phyloP scores from a whole-genome alignment of 1,284 basidiomycete genomes.

The Phlebopus sp. region DNA sequence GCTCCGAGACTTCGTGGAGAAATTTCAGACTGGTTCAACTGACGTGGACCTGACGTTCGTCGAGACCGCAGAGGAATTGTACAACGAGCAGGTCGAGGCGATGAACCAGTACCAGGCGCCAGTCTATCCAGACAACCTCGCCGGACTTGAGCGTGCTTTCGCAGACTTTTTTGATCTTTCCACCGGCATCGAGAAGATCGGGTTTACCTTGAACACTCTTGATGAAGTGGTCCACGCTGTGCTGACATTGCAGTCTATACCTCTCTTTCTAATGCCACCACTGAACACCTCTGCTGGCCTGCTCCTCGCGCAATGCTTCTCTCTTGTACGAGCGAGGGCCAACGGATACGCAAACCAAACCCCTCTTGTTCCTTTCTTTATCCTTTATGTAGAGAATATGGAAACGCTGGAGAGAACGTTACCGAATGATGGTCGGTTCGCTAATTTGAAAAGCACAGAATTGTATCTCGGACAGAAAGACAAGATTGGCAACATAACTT shows the following conservation, averaged over 20 bases:
- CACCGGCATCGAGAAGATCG: background rate
- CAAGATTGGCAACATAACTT: too few species aligned
- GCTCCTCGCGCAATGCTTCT: too few species aligned
- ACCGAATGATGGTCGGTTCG: too few species aligned
- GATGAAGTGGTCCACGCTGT: background rate
- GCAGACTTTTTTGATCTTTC: background rate
- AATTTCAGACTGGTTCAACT: background rate
- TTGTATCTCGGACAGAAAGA: too few species aligned
- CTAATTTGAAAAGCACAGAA: too few species aligned
- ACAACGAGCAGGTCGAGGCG: background rate
- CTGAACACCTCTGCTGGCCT: background rate
- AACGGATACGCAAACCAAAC: too few species aligned
- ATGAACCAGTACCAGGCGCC: background rate
- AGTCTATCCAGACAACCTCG: background rate
- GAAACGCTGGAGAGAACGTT: too few species aligned
- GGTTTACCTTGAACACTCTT: background rate
- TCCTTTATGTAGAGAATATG: too few species aligned
- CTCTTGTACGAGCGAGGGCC: too few species aligned
- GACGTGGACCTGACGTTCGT: background rate
- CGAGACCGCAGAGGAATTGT: background rate
- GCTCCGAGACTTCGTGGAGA: background rate
- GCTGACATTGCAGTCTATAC: background rate
- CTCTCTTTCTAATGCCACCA: background rate
- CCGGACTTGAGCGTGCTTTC: background rate
- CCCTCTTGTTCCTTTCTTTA: too few species aligned